Base-by-base conservation (phyloP, 139 green algal genomes). In the Axilococcus clingmanii region DNA sequence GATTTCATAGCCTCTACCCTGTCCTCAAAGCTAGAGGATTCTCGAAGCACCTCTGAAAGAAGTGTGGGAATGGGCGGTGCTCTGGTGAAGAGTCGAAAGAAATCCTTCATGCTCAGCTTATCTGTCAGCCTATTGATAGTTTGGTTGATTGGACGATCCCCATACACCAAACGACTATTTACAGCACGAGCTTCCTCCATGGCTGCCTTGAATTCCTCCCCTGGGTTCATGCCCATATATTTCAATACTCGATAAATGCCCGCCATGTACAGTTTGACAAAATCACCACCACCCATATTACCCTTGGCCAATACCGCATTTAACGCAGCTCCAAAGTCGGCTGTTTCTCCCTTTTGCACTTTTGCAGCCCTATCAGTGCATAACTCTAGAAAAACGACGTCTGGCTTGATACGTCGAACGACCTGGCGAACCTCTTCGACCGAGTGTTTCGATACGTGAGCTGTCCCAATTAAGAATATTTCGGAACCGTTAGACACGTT, bases 391-490 rank as follows among this genome's bases (percentile, higher is more conserved):
- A 83, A 65, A 12, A 83, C 68, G 3, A 52, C 37, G 1, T 52
- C 20, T 12, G 75, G 74, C 44, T 74, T 62, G 4, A 81, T 56
- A 27, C 57, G 38, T 2, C 37, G 45, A 19, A 82, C 79, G 35
- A 70, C 48, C 5, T 74, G 42, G 40, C 44, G 41, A 12, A 82
- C 71, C 41, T 81, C 59, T 30, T 74, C 54, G 5, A 66, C 61
- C 5, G 44, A 69, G 14, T 48, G 23, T 19, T 57, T 50, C 11
- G 44, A 68, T 5, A 81, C 69, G 45, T 82, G 74, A 5, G 72
- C 74, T 1, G 74, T 82, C 5, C 74, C 74, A 23, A 80, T 64
- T 15, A 81, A 19, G 40, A 65, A 68, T 19, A 81, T 65, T 52
- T 80, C 70, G 17, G 72, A 63, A 2, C 69, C 69, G 38, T 68